Conservation (phyloP, 2,329 filamentous ascomycete genomes). For the Penicillium sp. region DNA sequence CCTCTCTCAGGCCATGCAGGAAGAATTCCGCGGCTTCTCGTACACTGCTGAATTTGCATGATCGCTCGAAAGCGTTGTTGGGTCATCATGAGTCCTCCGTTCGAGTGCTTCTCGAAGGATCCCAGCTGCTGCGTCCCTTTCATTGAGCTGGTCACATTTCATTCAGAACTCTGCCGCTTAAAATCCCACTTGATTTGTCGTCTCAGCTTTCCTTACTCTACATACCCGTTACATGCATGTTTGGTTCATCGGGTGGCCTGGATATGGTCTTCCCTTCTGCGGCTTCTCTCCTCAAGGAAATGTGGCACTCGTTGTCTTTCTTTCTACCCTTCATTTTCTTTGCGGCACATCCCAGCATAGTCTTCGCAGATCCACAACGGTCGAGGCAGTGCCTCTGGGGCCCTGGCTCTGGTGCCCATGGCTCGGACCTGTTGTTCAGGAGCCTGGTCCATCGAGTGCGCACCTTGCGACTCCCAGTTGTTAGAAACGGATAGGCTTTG, state of each 20-base stretch:
- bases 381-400: no score
- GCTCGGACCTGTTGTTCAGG: no score
- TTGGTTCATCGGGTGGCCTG: constrained; percentile 15
- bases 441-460: no score
- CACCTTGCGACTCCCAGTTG: no score
- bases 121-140: not conserved
- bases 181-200: constrained; percentile 9
- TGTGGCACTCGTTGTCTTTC: constrained; percentile 11
- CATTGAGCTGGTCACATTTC: no score
- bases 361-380: no score
- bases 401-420: no score
- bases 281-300: no score
- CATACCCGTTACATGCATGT: constrained; percentile 21
- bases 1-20: constrained; percentile 96
- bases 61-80: constrained; percentile 16
- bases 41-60: constrained; percentile 88
- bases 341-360: no score
- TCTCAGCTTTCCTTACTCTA: constrained; percentile 19
- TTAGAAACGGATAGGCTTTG: no score
- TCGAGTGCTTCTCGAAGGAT: constrained; percentile 9
- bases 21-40: constrained; percentile 98
- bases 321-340: constrained; percentile 3
- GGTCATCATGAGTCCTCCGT: constrained; percentile 9
- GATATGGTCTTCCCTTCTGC: constrained; percentile 6
- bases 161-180: constrained; percentile 5